Percentiles rank a stretch among this genome's conserved stretches.
phyloP scores from a whole-genome alignment of 495 filamentous ascomycete species.

The Penicillium nucicola region DNA sequence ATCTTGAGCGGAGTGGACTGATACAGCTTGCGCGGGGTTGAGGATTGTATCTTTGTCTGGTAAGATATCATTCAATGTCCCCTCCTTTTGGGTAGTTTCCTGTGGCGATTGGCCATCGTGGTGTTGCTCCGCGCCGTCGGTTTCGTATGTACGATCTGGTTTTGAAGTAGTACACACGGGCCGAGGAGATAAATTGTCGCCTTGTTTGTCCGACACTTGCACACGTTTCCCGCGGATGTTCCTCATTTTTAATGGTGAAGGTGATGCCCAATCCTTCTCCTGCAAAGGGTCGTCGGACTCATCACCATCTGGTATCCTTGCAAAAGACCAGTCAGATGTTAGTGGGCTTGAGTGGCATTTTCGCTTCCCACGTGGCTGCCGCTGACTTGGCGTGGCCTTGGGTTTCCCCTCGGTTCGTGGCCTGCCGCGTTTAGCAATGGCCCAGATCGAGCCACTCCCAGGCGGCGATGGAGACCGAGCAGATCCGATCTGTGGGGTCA shows the following conservation, averaged over 20 bases:
- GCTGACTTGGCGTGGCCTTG: conserved; percentile 19
- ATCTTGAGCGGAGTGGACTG: conserved; percentile 5
- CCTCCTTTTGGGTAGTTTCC: background rate
- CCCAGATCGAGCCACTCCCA: conserved; percentile 39
- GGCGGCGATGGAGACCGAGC: conserved; percentile 34
- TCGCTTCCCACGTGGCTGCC: conserved; percentile 21
- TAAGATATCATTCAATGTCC: background rate
- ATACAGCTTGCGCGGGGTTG: background rate
- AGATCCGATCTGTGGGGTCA: conserved; percentile 6
- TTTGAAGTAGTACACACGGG: background rate
- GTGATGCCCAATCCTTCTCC: conserved; percentile 34
- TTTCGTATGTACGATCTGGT: background rate
- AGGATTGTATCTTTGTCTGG: background rate
- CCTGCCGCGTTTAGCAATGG: conserved; percentile 23
- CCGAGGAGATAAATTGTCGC: background rate
- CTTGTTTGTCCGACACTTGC: conserved; percentile 1
- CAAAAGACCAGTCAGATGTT: conserved; percentile 45
- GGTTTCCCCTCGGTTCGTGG: conserved; percentile 23
- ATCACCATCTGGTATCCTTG: conserved; percentile 31
- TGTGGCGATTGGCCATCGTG: background rate
- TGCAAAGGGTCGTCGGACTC: conserved; percentile 50
- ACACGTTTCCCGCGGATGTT: conserved; percentile 24
- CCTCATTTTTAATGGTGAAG: conserved; percentile 20
- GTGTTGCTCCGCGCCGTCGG: background rate
- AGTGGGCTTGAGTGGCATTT: conserved; percentile 35